phyloP scores from a whole-genome alignment of 345 rosid genomes.

The Lenwebbia sp. region DNA sequence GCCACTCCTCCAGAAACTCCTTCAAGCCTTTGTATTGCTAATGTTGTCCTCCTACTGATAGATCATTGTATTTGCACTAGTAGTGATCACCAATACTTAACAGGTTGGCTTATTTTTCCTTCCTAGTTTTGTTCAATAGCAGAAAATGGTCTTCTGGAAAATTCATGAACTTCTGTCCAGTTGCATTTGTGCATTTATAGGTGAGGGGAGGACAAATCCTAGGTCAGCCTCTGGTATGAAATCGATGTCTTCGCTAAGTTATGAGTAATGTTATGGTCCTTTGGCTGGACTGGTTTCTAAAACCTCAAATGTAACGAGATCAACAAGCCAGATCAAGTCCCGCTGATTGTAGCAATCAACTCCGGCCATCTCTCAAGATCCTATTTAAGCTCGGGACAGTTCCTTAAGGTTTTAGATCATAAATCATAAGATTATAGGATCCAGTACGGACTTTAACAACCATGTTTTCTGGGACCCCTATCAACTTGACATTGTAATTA shows the following conservation, averaged over 20 bases:
- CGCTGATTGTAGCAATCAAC: background rate
- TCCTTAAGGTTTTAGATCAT: background rate
- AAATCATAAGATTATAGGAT: background rate
- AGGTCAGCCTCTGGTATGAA: background rate
- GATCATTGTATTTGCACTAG: no score
- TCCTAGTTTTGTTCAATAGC: no score
- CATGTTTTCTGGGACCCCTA: background rate
- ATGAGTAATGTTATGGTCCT: background rate
- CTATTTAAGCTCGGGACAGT: background rate
- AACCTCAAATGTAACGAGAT: background rate
- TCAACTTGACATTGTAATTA: background rate
- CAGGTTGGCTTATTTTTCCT: no score
- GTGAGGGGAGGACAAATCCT: background rate
- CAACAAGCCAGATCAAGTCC: background rate
- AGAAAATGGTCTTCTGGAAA: background rate
- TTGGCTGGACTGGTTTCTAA: background rate
- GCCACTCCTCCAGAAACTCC: no score
- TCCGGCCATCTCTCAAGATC: background rate
- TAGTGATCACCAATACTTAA: no score
- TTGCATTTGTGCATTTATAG: background rate
- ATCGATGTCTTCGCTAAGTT: background rate
- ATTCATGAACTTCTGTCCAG: background rate
- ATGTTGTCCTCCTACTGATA: no score
- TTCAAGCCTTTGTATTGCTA: no score
- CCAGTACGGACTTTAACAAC: background rate